These are phyloP conservation scores for Cladobotryum mycophilum DNA, from an alignment of 2,329 filamentous ascomycete genomes.

Conservation along the genomic window DNA sequence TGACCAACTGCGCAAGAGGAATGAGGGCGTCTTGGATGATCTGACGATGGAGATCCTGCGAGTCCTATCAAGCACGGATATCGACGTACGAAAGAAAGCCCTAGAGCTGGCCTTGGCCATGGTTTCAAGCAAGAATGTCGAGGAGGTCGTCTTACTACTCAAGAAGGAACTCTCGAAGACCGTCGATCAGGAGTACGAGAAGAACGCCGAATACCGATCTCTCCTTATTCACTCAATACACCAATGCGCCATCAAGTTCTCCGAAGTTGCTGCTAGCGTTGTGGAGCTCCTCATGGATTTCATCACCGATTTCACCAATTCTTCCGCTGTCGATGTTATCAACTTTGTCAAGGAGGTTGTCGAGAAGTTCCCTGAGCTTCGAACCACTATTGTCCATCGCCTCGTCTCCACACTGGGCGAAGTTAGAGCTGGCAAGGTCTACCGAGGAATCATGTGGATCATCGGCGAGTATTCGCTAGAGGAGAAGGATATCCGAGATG, in stretches of 20 bases:
- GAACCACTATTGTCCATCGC: conserved; percentile 79
- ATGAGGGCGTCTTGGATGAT: conserved; percentile 87
- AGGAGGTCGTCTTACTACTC: conserved; percentile 89
- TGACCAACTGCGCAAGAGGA: conserved; percentile 77
- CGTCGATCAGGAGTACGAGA: conserved; percentile 97
- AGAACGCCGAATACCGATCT: conserved; percentile 92
- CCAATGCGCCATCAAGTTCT: conserved; percentile 98
- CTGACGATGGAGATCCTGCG: conserved; percentile 95
- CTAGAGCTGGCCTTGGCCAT: conserved; percentile 88
- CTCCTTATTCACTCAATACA: conserved; percentile 96
- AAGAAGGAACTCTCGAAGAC: conserved; percentile 99
- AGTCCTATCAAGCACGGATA: conserved; percentile 88
- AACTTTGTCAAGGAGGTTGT: conserved; percentile 99
- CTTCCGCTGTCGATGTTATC: conserved; percentile 94
- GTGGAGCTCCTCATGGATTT: conserved; percentile 98
- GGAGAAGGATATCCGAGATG: conserved; percentile 87
- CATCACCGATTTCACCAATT: conserved; percentile 96
- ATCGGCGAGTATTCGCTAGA: conserved; percentile 95
- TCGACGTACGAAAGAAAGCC: conserved; percentile 91
- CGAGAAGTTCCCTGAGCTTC: conserved; percentile 90
- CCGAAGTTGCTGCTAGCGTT: conserved; percentile 92
- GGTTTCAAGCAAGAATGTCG: conserved; percentile 98
- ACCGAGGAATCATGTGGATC: conserved; percentile 94
- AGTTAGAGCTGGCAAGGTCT: conserved; percentile 94
- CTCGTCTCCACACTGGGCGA: conserved; percentile 87